Evolutionary conservation across 805 yeast species (phyloP).

Genomic region (Pichia insulana): DNA sequence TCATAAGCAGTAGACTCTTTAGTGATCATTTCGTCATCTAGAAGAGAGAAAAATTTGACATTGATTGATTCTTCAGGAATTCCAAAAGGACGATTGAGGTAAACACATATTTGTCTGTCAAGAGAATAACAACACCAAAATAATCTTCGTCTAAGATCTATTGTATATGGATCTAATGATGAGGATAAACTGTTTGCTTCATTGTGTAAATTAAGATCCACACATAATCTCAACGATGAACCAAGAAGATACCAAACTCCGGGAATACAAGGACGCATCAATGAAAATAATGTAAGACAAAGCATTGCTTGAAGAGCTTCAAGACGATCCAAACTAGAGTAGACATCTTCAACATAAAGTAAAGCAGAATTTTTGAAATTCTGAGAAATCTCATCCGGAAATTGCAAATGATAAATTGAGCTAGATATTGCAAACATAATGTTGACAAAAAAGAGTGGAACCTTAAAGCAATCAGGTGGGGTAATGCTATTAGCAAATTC

Average conservation of each 20-base stretch:
- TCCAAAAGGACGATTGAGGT: slow-evolving; percentile 81
- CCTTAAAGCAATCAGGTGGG: slow-evolving; percentile 41
- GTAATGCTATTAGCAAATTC: slow-evolving; percentile 30
- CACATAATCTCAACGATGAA: slow-evolving; percentile 66
- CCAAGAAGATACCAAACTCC: slow-evolving; percentile 93
- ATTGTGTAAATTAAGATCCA: slow-evolving; percentile 77
- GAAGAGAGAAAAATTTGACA: slow-evolving; percentile 60
- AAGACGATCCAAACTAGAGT: slow-evolving; percentile 49
- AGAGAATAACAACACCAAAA: slow-evolving; percentile 88
- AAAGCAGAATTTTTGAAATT: slow-evolving; percentile 63
- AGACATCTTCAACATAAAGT: slow-evolving; percentile 47
- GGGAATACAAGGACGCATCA: slow-evolving; percentile 84
- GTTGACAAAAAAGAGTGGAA: slow-evolving; percentile 61
- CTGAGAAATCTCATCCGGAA: slow-evolving; percentile 57
- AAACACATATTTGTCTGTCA: slow-evolving; percentile 80
- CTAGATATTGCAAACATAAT: slow-evolving; percentile 76
- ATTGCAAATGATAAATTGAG: slow-evolving; percentile 60
- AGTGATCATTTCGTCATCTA: slow-evolving; percentile 62
- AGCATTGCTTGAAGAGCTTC: slow-evolving; percentile 69
- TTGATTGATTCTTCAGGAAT: slow-evolving; percentile 74
- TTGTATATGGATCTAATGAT: slow-evolving; percentile 41
- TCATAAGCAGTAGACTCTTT: neutral
- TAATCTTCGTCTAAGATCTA: slow-evolving; percentile 64
- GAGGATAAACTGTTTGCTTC: slow-evolving; percentile 32
- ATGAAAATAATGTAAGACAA: slow-evolving; percentile 58